These are phyloP conservation scores for Dryas alaskensis DNA, from an alignment of 306 rosid genomes.

Conservation along the genomic window DNA sequence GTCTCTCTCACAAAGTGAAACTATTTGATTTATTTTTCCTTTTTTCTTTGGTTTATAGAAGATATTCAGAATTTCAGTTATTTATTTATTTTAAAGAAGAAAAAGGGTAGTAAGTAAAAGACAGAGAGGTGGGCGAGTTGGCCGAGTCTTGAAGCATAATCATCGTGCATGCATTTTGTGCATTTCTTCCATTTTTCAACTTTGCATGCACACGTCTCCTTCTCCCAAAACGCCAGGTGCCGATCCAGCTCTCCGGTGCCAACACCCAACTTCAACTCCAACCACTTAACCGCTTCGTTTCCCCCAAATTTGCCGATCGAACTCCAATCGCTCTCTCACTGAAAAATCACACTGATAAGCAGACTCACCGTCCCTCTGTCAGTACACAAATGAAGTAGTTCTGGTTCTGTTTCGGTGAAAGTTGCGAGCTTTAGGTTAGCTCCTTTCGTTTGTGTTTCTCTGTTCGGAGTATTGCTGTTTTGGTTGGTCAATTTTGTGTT, in stretches of 20 bases:
- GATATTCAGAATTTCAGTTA: too few relatives aligned
- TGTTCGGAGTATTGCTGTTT: slow-evolving; percentile 9
- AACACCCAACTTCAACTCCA: slow-evolving; percentile 26
- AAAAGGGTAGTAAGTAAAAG: slow-evolving; percentile 34
- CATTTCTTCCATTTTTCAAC: slow-evolving; percentile 36
- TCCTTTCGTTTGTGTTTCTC: slow-evolving; percentile 20
- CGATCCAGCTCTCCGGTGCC: slow-evolving; percentile 33
- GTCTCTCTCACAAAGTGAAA: not conserved
- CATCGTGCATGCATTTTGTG: slow-evolving; percentile 99
- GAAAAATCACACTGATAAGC: slow-evolving; percentile 7
- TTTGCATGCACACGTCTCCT: slow-evolving; percentile 93
- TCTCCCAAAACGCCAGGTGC: slow-evolving; percentile 26
- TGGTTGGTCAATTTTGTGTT: slow-evolving; percentile 15
- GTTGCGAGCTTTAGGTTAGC: slow-evolving; percentile 16
- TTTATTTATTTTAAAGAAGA: not conserved
- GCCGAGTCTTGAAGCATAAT: slow-evolving; percentile 89
- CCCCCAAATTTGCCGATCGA: slow-evolving; percentile 10
- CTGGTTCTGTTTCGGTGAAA: slow-evolving; percentile 5
- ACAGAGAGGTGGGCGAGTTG: slow-evolving; percentile 48
- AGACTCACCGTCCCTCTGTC: slow-evolving; percentile 3
- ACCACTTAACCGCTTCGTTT: slow-evolving; percentile 7
- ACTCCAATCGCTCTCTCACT: not conserved
- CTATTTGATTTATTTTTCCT: not conserved
- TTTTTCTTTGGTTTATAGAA: not conserved
- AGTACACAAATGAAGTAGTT: slow-evolving; percentile 12